Evolutionary conservation across 106 monocot species (phyloP).

Genomic region (Dactylorhiza incarnata): DNA sequence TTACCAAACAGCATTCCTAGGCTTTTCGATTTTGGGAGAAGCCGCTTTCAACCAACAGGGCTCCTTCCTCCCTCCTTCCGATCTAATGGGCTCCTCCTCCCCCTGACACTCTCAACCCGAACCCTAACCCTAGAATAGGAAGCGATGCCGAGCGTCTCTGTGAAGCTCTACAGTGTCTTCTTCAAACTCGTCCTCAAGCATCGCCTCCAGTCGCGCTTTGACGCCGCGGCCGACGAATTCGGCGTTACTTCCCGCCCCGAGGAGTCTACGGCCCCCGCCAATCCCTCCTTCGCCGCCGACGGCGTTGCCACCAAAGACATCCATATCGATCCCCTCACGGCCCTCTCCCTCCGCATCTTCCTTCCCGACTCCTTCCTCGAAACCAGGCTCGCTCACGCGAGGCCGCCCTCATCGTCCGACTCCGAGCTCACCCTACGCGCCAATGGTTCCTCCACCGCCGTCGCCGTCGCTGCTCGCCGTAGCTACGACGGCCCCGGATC

Average conservation of each 20-base stretch:
- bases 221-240: slow-evolving; percentile 13
- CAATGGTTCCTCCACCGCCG: too few species aligned
- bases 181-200: slow-evolving; percentile 63
- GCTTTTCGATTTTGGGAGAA: too few species aligned
- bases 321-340: slow-evolving; percentile 82
- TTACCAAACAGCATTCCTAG: too few species aligned
- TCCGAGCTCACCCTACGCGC: background rate
- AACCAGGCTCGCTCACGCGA: background rate
- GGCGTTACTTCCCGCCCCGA: slow-evolving; percentile 61
- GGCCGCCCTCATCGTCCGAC: too few species aligned
- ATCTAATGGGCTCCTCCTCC: background rate
- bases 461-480: too few species aligned
- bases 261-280: slow-evolving; percentile 38
- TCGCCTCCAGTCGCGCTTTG: slow-evolving; percentile 43
- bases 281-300: slow-evolving; percentile 47
- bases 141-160: slow-evolving; percentile 63
- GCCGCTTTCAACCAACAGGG: too few species aligned
- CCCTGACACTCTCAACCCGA: background rate
- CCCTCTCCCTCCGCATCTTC: slow-evolving; percentile 92
- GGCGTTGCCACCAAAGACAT: slow-evolving; percentile 83
- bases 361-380: slow-evolving; percentile 48
- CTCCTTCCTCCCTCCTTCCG: too few species aligned
- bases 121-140: slow-evolving; percentile 1
- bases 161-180: slow-evolving; percentile 79
- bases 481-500: background rate